Percentiles rank a stretch among this genome's conserved stretches.
Evolutionary conservation across 495 filamentous ascomycete species (phyloP).

Genomic region (Oidiodendron maius): DNA sequence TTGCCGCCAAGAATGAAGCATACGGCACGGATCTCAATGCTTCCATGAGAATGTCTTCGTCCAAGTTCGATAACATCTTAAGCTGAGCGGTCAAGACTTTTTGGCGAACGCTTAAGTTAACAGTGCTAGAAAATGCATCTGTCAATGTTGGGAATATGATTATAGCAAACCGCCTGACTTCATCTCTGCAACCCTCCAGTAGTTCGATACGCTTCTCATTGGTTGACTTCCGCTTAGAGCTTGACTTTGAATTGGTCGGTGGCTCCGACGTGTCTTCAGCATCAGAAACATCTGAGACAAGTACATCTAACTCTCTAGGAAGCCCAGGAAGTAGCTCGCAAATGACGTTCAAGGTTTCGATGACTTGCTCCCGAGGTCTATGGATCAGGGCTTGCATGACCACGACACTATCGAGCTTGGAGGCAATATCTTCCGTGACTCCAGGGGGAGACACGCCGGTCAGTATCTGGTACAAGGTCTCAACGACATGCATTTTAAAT

Average conservation of each 20-base stretch:
- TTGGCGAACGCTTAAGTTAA: constrained; percentile 95
- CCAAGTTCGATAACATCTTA: constrained; percentile 97
- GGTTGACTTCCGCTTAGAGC: constrained; percentile 47
- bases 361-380: constrained; percentile 91
- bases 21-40: constrained; percentile 89
- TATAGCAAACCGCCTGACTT: constrained; percentile 86
- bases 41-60: constrained; percentile 75
- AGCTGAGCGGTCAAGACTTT: constrained; percentile 92
- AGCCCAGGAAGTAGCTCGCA: constrained; percentile 86
- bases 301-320: constrained; percentile 41
- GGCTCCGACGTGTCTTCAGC: constrained; percentile 29
- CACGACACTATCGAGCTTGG: constrained; percentile 91
- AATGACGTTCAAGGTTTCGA: constrained; percentile 95
- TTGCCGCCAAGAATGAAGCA: constrained; percentile 93
- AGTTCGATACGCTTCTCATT: constrained; percentile 75
- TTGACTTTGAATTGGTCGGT: constrained; percentile 8
- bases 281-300: constrained; percentile 42
- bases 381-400: constrained; percentile 99
- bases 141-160: constrained; percentile 96
- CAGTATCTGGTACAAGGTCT: constrained; percentile 95
- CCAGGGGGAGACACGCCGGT: constrained; percentile 90
- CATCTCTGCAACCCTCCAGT: constrained; percentile 71
- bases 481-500: constrained; percentile 94
- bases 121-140: constrained; percentile 95
- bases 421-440: constrained; percentile 72